Evolutionary conservation across 371 early-diverging fungal genomes (phyloP).

Genomic region (Mucor circinelloides): DNA sequence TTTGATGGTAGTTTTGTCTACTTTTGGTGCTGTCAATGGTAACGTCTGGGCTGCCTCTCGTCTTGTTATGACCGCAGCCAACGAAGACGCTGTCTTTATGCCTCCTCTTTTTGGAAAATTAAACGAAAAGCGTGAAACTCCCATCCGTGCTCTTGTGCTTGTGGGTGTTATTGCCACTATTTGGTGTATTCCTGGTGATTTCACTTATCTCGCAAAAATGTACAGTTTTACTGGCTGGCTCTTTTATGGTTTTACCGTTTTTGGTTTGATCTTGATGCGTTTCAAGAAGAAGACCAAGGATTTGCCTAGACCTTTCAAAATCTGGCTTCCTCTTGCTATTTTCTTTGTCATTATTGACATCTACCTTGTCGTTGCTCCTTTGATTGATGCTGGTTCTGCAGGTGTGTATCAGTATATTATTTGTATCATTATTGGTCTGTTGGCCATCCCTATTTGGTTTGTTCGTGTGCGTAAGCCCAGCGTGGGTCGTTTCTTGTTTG

Average conservation of each 20-base stretch:
- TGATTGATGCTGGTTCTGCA: constrained; percentile 40
- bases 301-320: constrained; percentile 36
- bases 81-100: constrained; percentile 51
- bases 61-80: constrained; percentile 42
- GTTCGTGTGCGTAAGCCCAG: constrained; percentile 37
- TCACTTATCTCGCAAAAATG: constrained; percentile 58
- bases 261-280: constrained; percentile 40
- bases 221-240: constrained; percentile 63
- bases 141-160: constrained; percentile 41
- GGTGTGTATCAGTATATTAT: constrained; percentile 41
- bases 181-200: constrained; percentile 52
- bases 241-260: constrained; percentile 52
- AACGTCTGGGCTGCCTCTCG: constrained; percentile 52
- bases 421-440: constrained; percentile 36
- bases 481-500: constrained; percentile 34
- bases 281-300: constrained; percentile 34
- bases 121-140: constrained; percentile 40
- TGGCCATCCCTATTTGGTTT: constrained; percentile 44
- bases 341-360: constrained; percentile 36
- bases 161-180: constrained; percentile 47
- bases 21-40: constrained; percentile 48
- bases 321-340: constrained; percentile 39
- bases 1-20: constrained; percentile 54
- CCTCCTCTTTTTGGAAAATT: constrained; percentile 43
- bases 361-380: constrained; percentile 43